Conservation (phyloP, 345 rosid species). For the Kandelia obovata region DNA sequence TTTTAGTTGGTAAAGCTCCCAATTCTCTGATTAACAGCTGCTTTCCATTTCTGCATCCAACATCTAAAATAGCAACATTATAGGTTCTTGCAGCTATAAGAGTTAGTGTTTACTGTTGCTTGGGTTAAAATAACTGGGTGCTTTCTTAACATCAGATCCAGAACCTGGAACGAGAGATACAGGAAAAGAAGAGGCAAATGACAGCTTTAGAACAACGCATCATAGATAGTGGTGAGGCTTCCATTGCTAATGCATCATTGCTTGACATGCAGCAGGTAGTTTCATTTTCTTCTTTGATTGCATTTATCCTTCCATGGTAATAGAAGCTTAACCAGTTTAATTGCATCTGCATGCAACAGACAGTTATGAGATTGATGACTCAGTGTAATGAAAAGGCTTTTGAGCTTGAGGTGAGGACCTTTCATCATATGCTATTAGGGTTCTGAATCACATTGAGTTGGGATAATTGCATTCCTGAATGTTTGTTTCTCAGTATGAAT, state of each 20-base stretch:
- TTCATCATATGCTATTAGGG: background rate
- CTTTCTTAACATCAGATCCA: slow-evolving; percentile 51
- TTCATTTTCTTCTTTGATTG: slow-evolving; percentile 8
- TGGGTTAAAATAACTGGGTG: slow-evolving; percentile 10
- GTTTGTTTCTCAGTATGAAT: no score
- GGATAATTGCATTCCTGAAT: background rate
- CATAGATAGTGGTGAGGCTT: slow-evolving; percentile 90
- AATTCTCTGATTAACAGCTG: background rate
- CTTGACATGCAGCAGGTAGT: slow-evolving; percentile 97
- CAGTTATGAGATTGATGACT: slow-evolving; percentile 81
- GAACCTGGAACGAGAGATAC: slow-evolving; percentile 81
- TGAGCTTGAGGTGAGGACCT: slow-evolving; percentile 81
- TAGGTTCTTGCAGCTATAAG: no score
- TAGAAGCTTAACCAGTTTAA: slow-evolving; percentile 13
- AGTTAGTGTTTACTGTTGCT: background rate
- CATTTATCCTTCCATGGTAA: background rate
- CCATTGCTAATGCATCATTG: slow-evolving; percentile 80
- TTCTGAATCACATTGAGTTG: background rate
- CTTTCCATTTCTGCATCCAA: slow-evolving; percentile 5
- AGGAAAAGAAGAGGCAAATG: slow-evolving; percentile 91
- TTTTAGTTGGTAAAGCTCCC: background rate
- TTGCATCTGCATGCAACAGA: slow-evolving; percentile 50
- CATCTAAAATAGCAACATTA: no score
- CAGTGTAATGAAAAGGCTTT: slow-evolving; percentile 93
- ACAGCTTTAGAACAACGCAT: slow-evolving; percentile 74